Evolutionary conservation across 164 flowering plant species (phyloP), one percentile per base, ranked within the genome.

Genomic region (Vitis rupestris): DNA sequence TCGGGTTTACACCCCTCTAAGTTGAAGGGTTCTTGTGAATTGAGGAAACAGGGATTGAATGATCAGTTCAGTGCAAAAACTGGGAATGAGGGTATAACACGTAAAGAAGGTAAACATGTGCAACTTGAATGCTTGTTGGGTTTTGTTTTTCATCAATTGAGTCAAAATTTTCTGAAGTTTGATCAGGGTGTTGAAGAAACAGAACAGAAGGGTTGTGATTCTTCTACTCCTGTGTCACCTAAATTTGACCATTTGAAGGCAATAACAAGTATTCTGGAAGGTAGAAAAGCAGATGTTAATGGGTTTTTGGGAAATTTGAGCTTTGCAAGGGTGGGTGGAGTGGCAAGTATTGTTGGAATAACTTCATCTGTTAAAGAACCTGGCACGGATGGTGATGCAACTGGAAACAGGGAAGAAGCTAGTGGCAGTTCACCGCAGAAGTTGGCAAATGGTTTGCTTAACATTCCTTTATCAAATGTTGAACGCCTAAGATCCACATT

Each of bases 391-490:
- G 72, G 66, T 67, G 82, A 50, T 53, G 58, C 74, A 49, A 31
- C 76, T 53, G 79, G 61, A 2, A 82, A 62, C 66, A 78, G 63
- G 57, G 94, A 86, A 58, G 92, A 87, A 53, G 53, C 78, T 29
- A 87, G 78, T 17, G 80, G 71, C 67, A 83, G 49, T 70, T 80
- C 88, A 8, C 75, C 90, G 19, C 93, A 85, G 80, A 90, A 83
- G 76, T 50, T 87, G 68, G 88, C 88, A 5, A 73, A 65, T 81
- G 97, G 90, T 19, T 76, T 95, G 73, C 82, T 90, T 9, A 84
- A 83, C 66, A 90, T 91, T 77, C 99, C 99, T n/a, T 79, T 95
- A 50, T 95, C 98, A 10, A 95, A 95, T 80, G 98, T 93, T 61
- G 99, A 91, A 82, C 88, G 97, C 9, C 75, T 95, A 84, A 82